Percentiles rank a stretch among this genome's conserved stretches.
phyloP scores from a whole-genome alignment of 2,329 filamentous ascomycete genomes.

The Hypomyces perniciosus region DNA sequence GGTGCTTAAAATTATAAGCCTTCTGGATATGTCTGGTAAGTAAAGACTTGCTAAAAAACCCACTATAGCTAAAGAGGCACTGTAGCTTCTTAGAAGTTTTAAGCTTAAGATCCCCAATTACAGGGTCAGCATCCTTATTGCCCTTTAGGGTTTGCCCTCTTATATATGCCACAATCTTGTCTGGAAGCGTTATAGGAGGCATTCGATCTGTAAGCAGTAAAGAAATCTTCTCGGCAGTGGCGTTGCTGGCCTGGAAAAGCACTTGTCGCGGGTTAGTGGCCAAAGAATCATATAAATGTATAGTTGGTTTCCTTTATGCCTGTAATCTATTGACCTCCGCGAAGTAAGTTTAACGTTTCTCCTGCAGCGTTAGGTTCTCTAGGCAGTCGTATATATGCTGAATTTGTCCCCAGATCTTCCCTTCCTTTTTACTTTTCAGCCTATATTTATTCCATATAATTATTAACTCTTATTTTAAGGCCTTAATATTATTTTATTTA shows the following conservation, averaged over 20 bases:
- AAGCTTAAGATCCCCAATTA: not conserved
- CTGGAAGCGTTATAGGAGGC: not conserved
- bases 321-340: slow-evolving; percentile 1
- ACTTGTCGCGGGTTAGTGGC: slow-evolving; percentile 2
- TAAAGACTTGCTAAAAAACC: slow-evolving; percentile 1
- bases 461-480: not conserved
- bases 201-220: not conserved
- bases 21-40: slow-evolving; percentile 1
- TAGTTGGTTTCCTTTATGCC: not conserved
- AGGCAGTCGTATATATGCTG: not conserved
- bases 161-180: slow-evolving; percentile 1
- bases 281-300: slow-evolving; percentile 1
- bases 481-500: not conserved
- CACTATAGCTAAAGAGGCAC: slow-evolving; percentile 1
- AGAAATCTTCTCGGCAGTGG: not conserved
- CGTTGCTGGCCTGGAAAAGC: slow-evolving; percentile 1
- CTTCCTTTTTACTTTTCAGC: not conserved
- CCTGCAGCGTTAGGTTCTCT: not conserved
- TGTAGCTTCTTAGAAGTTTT: not conserved
- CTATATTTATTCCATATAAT: not conserved
- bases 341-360: not conserved
- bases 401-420: not conserved
- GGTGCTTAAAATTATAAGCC: not conserved
- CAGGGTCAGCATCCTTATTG: not conserved
- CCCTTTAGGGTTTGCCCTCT: not conserved